A percentile compares a stretch with the other conserved stretches of the same genome.
These are phyloP conservation scores for Pseudopyricularia javanii DNA, from an alignment of 2,329 filamentous ascomycete genomes.

Conservation along the genomic window DNA sequence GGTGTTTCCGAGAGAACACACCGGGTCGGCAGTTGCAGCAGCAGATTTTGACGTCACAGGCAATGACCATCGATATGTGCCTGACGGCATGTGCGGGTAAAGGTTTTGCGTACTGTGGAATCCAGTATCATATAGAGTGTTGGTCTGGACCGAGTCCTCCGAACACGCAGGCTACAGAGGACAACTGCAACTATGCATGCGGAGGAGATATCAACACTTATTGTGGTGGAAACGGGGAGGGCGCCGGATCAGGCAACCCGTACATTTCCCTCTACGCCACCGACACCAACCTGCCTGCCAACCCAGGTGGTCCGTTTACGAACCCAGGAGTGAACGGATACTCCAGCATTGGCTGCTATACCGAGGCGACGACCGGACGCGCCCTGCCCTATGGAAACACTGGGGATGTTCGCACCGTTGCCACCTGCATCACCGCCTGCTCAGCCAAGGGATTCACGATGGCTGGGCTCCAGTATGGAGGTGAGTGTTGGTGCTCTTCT, in stretches of 20 bases:
- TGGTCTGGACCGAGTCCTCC: conserved; percentile 40
- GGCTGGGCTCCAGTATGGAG: conserved; percentile 20
- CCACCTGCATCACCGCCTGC: conserved; percentile 9
- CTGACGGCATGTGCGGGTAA: conserved; percentile 26
- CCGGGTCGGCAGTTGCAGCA: conserved; percentile 36
- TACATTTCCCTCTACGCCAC: conserved; percentile 36
- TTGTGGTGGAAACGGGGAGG: conserved; percentile 38
- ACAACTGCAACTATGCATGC: conserved; percentile 39
- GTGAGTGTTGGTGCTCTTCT: conserved; percentile 10
- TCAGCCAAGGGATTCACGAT: conserved; percentile 11
- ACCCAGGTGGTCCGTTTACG: conserved; percentile 14
- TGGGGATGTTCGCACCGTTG: conserved; percentile 9
- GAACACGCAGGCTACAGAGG: conserved; percentile 25
- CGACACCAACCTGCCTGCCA: conserved; percentile 6
- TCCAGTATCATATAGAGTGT: conserved; percentile 37
- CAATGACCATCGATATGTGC: conserved; percentile 30
- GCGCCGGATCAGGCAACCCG: conserved; percentile 17
- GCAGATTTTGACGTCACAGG: conserved; percentile 25
- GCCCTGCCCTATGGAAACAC: conserved; percentile 10
- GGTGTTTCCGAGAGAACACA: conserved; percentile 45
- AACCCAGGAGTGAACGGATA: conserved; percentile 22
- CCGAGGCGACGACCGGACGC: conserved; percentile 10
- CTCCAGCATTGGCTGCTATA: conserved; percentile 21
- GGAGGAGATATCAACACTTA: conserved; percentile 33
- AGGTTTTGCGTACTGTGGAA: conserved; percentile 30